Evolutionary conservation across 441 rosid genomes (phyloP), one percentile per base, ranked within the genome.

Genomic region (Biscutella laevigata): DNA sequence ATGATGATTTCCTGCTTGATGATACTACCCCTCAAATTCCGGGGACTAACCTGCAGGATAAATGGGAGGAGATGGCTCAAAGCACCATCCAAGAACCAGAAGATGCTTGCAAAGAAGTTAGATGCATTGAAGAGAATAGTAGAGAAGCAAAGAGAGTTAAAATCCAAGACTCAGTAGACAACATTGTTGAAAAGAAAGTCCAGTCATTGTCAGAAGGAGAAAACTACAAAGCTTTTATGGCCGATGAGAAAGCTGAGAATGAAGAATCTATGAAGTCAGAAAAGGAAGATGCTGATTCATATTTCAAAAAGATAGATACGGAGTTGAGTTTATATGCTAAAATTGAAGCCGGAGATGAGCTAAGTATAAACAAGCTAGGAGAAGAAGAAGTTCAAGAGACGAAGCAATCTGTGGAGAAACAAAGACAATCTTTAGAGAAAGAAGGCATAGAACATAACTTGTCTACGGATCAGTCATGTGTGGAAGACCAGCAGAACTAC

Each of bases 21-120:
- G 71, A 75, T 44, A 61, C 50, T 40, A 63, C 69, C 17, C 78
- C 79, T 14, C 67, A 66, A 36, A 66, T 74, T 62, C 39, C 49
- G n/a, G 70, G 43, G 35, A 52, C 56, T 27, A 73, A 65, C 25
- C 49, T 72, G 9, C 20, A 48, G 28, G 66, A 10, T 20, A 74
- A 68, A 13, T 73, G 81, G 74, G 87, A 74, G n/a, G 61, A 29
- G 12, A 45, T 62, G 35, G 61, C 48, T 44, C 34, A 37, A 44
- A 29, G 1, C 6, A 46, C 34, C 28, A 36, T 4, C 8, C 61
- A 37, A 53, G 67, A 62, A 45, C 53, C 72, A 69, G 73, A 69
- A 59, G 76, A 71, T 61, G 59, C 66, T 24, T 63, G 57, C 51
- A 55, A 48, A 25, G 84, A 76, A 57, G 86, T 82, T 40, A 65